Evolutionary conservation across 352 stramenopile species (phyloP).

Genomic region (Globisporangium acanthophoron): DNA sequence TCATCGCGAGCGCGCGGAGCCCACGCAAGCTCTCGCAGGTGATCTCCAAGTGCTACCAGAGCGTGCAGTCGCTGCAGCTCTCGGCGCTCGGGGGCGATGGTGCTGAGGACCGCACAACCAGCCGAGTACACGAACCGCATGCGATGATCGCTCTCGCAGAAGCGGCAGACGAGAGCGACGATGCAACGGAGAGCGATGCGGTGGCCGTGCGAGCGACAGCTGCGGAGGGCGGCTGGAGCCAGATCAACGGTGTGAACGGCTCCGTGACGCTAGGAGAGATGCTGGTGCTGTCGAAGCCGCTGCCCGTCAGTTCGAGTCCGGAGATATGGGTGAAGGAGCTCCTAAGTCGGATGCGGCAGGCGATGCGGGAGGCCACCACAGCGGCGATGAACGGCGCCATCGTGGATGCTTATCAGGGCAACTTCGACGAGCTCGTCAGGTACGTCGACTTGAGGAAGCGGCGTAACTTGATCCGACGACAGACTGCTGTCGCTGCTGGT

Average conservation of each 20-base stretch:
- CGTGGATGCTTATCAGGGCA: conserved; percentile 32
- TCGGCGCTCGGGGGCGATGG: conserved; percentile 6
- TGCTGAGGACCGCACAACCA: neutral
- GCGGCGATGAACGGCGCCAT: conserved; percentile 28
- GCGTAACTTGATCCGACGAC: conserved; percentile 4
- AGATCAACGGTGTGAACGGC: conserved; percentile 40
- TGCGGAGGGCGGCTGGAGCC: conserved; percentile 8
- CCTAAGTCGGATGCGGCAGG: conserved; percentile 25
- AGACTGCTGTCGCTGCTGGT: neutral
- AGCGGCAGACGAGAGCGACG: conserved; percentile 9
- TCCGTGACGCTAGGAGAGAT: conserved; percentile 18
- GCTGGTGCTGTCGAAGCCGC: conserved; percentile 23
- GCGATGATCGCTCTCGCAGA: conserved; percentile 9
- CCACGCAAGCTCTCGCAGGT: conserved; percentile 25
- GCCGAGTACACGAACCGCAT: neutral
- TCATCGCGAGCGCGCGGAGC: conserved; percentile 41
- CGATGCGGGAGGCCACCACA: conserved; percentile 29
- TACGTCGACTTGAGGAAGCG: conserved; percentile 8
- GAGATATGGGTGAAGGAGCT: conserved; percentile 74
- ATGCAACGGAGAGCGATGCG: neutral
- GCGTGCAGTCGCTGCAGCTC: conserved; percentile 31
- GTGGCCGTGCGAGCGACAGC: neutral
- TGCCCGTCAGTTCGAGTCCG: conserved; percentile 36
- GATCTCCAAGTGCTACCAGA: conserved; percentile 47
- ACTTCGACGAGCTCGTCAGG: conserved; percentile 35